Base-by-base conservation (phyloP, 2,329 filamentous ascomycete genomes). In the Fusarium nodosum region DNA sequence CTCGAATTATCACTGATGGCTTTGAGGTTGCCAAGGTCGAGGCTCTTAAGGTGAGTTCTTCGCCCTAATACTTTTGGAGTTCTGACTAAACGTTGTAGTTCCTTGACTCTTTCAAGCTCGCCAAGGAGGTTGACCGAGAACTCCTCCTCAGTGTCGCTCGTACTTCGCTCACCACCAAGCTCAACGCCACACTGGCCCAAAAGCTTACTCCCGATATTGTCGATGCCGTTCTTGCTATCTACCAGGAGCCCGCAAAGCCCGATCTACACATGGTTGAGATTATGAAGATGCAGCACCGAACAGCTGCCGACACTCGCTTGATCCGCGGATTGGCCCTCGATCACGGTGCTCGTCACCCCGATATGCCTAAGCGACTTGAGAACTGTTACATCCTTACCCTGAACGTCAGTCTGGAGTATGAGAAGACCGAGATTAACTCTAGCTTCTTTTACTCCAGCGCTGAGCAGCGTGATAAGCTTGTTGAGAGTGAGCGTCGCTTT, bases 241-340 rank as follows among this genome's bases (percentile, higher is more conserved):
- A 97, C 85, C 88, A 94, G 79, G 85, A 93, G 20, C 93, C 93
- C 28, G 90, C 89, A 68, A 98, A 98, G 84, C 97, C 97, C 59
- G 96, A 99, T 82, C 82, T 99, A 77, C 95, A 98, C 85, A 99
- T 99, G 96, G 88, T 99, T 72, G 96, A 99, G 83, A 98, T 99
- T 76, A 99, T 99, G 96, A 98, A 97, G 80, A 98, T 99, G 95
- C 96, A 99, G 84, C 96, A 99, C 84, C 92, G 95, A 74, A 94
- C 93, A 54, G 94, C 95, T 62, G 93, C 96, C 33, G 96, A 99
- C 81, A 99, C 96, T 60, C 94, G 97, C 81, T 89, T 99, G 63
- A 97, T 99, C 80, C 90, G 92, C 71, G 96, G 96, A 64, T 86
- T 99, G 61, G 96, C 93, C 12, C 85, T 99, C 65, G 96, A 99